Evolutionary conservation across 208 protist species (phyloP), one percentile per base, ranked within the genome.

Genomic region (Leishmania major): DNA sequence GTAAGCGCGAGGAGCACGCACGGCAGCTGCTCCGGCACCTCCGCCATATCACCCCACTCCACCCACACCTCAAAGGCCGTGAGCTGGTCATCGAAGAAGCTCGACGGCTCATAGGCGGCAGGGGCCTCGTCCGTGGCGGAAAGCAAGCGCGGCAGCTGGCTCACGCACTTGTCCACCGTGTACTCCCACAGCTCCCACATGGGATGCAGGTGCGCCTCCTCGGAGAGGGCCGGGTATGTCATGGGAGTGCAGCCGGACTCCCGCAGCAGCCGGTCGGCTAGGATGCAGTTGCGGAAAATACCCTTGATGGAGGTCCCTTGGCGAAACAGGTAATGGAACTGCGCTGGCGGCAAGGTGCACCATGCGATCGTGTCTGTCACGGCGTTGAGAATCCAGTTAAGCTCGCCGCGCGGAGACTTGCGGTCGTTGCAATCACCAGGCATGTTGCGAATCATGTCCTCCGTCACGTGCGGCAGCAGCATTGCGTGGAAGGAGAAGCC

Each of bases 11-110:
- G 98, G 53, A 99, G 87, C 31, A 99, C 97, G 79, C 99, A 99
- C 51, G 99, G 99, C 55, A 99, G 93, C 91, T 99, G 98, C 81
- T 98, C 95, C 40, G 99, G 99, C 75, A 90, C 83, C 60, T 97
- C 91, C 49, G 90, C 85, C 75, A 94, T 87, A 35, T 92, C 90
- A 1, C 97, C 99, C 49, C 98, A 97, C 76, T 99, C 91, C 35
- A 99, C 92, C 99, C 99, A 99, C 37, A 99, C 95, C 85, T 99
- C 97, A 87, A 99, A 99, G n/a, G 99, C 98, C 3, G 97, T 99
- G 31, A 99, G 92, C 88, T 99, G 99, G 59, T 99, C 98, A 25
- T 90, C 87, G 81, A 99, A 99, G 90, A 99, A 99, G 40, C 92
- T 88, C 37, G 91, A 97, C 67, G 85, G 91, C 81, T 97, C 79